These are phyloP conservation scores for Cunninghamia lanceolata DNA, from an alignment of 75 land plant genomes.

Conservation along the genomic window DNA sequence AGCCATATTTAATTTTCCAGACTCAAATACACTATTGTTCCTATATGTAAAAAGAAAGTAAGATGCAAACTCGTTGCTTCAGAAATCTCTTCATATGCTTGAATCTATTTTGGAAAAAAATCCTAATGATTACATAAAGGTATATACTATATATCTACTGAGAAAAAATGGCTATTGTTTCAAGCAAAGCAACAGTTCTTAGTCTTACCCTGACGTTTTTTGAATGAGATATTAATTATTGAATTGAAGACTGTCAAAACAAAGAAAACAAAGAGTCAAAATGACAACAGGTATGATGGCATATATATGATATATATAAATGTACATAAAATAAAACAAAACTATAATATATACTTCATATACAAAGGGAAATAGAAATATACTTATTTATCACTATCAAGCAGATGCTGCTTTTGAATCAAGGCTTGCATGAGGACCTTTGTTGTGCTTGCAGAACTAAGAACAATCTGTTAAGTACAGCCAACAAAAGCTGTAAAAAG, in stretches of 20 bases:
- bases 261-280: not conserved
- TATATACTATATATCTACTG: not conserved
- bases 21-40: not conserved
- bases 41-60: not conserved
- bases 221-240: not conserved
- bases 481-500: conserved; percentile 60
- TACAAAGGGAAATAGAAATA: conserved; percentile 1
- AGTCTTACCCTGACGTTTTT: not conserved
- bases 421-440: not conserved
- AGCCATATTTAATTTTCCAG: not conserved
- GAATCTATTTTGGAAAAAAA: not conserved
- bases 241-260: not conserved
- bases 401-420: not conserved
- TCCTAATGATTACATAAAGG: not conserved
- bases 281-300: not conserved
- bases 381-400: not conserved
- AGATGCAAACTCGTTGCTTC: no score
- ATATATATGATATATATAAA: not conserved
- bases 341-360: not conserved
- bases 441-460: conserved; percentile 6
- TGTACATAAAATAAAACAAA: not conserved
- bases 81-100: not conserved
- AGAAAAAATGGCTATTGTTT: not conserved
- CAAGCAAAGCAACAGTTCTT: not conserved
- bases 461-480: conserved; percentile 36